Evolutionary conservation across 139 green algal genomes (phyloP).

Genomic region (Raphidocelis subcapitata): DNA sequence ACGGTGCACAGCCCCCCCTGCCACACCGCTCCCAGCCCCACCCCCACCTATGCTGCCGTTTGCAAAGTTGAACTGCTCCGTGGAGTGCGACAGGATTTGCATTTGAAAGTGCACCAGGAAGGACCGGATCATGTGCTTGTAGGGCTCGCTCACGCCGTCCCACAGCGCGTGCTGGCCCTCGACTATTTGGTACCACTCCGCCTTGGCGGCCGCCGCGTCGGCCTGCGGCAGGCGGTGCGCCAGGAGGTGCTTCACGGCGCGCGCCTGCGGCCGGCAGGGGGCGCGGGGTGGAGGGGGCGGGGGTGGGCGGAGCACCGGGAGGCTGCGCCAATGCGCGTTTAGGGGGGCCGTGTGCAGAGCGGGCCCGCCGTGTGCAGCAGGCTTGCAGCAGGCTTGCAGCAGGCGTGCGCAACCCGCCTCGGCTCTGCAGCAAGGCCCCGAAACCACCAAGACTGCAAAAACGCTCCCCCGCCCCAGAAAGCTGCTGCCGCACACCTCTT

Average conservation of each 20-base stretch:
- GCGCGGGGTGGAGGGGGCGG: background rate
- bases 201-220: constrained; percentile 55
- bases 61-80: constrained; percentile 86
- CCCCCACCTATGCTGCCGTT: constrained; percentile 90
- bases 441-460: too few relatives aligned
- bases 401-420: too few relatives aligned
- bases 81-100: constrained; percentile 77
- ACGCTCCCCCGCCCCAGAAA: too few relatives aligned
- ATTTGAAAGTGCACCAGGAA: constrained; percentile 98
- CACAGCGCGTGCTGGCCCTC: constrained; percentile 93
- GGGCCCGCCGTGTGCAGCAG: too few relatives aligned
- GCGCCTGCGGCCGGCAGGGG: constrained; percentile 41
- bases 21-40: too few relatives aligned
- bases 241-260: constrained; percentile 83
- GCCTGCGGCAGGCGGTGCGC: constrained; percentile 79
- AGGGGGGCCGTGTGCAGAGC: too few relatives aligned
- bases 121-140: constrained; percentile 97
- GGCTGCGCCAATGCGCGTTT: too few relatives aligned
- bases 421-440: too few relatives aligned
- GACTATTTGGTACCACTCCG: constrained; percentile 76
- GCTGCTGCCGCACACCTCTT: constrained; percentile 74
- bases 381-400: too few relatives aligned
- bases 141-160: constrained; percentile 88
- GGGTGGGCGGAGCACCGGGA: background rate
- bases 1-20: too few relatives aligned